A percentile compares a stretch with the other conserved stretches of the same genome.
These are phyloP conservation scores for Podochytrium sp. DNA, from an alignment of 192 early-diverging fungal genomes.

Conservation along the genomic window DNA sequence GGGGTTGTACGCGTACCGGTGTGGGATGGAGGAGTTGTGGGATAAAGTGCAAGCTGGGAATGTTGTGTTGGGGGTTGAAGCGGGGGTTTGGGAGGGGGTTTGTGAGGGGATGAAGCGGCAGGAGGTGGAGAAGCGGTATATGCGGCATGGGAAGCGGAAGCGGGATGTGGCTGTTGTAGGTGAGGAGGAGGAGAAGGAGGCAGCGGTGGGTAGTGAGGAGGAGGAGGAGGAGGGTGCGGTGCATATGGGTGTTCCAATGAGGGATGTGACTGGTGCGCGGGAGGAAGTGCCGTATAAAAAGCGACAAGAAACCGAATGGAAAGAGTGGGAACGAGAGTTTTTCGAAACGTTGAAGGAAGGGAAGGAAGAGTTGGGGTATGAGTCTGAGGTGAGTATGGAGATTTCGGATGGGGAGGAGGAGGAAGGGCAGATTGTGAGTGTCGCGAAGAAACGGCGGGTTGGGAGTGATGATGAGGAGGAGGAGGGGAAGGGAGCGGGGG, in stretches of 20 bases:
- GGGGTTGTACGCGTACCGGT: constrained; percentile 24
- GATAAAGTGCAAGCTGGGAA: neutral
- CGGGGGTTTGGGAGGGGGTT: constrained; percentile 10
- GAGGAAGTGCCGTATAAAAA: neutral
- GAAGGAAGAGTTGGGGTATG: constrained; percentile 22
- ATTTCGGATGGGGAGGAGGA: neutral
- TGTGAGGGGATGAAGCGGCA: constrained; percentile 4
- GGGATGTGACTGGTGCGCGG: no score
- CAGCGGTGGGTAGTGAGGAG: neutral
- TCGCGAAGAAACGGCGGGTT: neutral
- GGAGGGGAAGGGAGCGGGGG: constrained; percentile 5
- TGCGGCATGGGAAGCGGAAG: constrained; percentile 2
- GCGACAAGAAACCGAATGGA: neutral
- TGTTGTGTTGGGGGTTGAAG: constrained; percentile 16
- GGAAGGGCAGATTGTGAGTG: neutral
- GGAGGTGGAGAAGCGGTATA: neutral
- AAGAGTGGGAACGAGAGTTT: neutral
- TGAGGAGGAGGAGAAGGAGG: neutral
- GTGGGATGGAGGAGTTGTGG: constrained; percentile 22
- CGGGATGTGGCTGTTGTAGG: neutral
- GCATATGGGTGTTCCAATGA: neutral
- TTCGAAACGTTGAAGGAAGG: neutral
- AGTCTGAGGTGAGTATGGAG: neutral
- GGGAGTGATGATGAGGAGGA: neutral
- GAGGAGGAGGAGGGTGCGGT: neutral